These are phyloP conservation scores for Zygosaccharomyces bisporus DNA, from an alignment of 805 yeast species.

Conservation along the genomic window DNA sequence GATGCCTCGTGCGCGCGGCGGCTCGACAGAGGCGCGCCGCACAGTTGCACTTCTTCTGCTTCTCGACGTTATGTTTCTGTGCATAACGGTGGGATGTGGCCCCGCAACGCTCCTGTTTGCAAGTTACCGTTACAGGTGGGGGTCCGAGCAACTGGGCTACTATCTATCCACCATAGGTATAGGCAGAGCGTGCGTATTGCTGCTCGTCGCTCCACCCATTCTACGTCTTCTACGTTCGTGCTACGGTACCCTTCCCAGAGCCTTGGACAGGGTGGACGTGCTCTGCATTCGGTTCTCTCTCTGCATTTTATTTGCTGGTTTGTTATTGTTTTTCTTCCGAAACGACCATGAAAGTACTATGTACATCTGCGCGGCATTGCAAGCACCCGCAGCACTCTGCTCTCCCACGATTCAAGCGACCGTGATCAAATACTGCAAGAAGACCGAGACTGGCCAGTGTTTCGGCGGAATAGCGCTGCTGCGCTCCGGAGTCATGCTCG, in stretches of 20 bases:
- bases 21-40: constrained; percentile 38
- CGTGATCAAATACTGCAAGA: constrained; percentile 57
- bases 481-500: constrained; percentile 46
- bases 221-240: constrained; percentile 37
- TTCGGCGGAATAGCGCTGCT: constrained; percentile 67
- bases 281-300: constrained; percentile 39
- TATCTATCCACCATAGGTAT: constrained; percentile 51
- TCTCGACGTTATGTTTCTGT: constrained; percentile 43
- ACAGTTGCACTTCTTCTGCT: constrained; percentile 48
- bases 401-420: constrained; percentile 59
- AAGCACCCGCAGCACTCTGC: constrained; percentile 47
- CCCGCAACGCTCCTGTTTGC: constrained; percentile 50
- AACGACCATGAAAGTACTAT: constrained; percentile 19
- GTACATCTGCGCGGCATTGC: constrained; percentile 36
- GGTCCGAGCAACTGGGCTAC: constrained; percentile 51
- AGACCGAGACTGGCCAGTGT: constrained; percentile 60
- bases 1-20: constrained; percentile 38
- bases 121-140: constrained; percentile 52
- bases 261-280: constrained; percentile 54
- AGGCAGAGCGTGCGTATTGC: constrained; percentile 46
- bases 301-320: constrained; percentile 25
- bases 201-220: constrained; percentile 50
- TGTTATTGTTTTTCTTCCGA: not conserved
- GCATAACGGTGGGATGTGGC: constrained; percentile 41
- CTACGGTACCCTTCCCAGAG: constrained; percentile 37